Evolutionary conservation across 2,329 filamentous ascomycete genomes (phyloP).

Genomic region (Neofusicoccum sp.): DNA sequence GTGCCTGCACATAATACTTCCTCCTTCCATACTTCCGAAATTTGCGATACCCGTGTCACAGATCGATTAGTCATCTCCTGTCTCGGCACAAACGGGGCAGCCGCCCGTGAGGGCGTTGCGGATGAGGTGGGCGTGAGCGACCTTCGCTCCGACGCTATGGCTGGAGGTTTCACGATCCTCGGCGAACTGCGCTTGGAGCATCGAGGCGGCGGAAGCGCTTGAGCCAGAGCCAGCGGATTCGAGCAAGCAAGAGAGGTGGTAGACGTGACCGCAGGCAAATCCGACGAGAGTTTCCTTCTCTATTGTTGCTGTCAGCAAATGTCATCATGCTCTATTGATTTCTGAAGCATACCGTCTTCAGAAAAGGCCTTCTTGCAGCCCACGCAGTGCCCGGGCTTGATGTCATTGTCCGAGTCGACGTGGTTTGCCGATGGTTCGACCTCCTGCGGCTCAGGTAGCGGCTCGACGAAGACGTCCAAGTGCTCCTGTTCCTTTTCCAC

Average conservation of each 20-base stretch:
- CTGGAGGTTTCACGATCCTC: constrained; percentile 46
- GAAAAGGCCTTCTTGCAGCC: constrained; percentile 41
- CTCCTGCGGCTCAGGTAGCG: constrained; percentile 33
- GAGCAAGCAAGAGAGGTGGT: constrained; percentile 75
- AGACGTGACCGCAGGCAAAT: constrained; percentile 81
- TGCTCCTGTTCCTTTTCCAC: constrained; percentile 32
- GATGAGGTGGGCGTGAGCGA: constrained; percentile 80
- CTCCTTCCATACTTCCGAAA: too few relatives aligned
- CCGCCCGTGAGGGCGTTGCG: constrained; percentile 69
- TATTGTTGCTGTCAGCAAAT: constrained; percentile 21
- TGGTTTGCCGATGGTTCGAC: constrained; percentile 23
- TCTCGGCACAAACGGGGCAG: constrained; percentile 42
- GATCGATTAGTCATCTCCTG: background rate
- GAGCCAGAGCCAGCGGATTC: constrained; percentile 26
- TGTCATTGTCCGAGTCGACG: constrained; percentile 21
- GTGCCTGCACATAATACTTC: too few relatives aligned
- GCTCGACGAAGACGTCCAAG: constrained; percentile 35
- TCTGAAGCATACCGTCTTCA: constrained; percentile 37
- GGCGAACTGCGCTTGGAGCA: constrained; percentile 46
- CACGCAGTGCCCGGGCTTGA: constrained; percentile 41
- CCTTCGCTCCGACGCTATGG: constrained; percentile 79
- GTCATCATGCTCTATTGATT: background rate
- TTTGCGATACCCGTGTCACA: background rate
- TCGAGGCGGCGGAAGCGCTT: constrained; percentile 45
- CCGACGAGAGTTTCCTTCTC: constrained; percentile 75